phyloP scores from a whole-genome alignment of 2,329 filamentous ascomycete species.

The Fusarium pseudograminearum region DNA sequence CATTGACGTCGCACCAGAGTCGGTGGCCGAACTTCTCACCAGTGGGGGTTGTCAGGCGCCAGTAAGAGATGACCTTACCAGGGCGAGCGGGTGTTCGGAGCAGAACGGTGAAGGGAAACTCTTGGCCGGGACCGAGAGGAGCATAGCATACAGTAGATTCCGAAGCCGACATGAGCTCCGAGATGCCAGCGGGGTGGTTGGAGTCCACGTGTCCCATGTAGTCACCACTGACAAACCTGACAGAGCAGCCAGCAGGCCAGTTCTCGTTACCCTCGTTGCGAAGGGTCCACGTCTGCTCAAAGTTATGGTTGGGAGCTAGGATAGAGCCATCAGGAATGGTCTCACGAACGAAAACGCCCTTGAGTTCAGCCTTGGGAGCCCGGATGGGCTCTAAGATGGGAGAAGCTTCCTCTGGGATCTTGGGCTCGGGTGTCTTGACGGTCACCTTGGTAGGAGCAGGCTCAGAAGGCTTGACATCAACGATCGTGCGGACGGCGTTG shows the following conservation, averaged over 20 bases:
- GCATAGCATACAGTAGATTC: constrained; percentile 83
- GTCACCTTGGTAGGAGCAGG: constrained; percentile 35
- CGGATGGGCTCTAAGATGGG: constrained; percentile 37
- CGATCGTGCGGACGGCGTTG: constrained; percentile 75
- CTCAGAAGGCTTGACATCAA: constrained; percentile 75
- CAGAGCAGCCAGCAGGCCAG: constrained; percentile 91
- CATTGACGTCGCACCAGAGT: constrained; percentile 92
- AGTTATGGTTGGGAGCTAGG: constrained; percentile 76
- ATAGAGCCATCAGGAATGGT: constrained; percentile 81
- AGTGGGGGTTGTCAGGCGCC: constrained; percentile 87
- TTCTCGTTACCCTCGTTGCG: constrained; percentile 81
- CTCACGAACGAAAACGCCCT: constrained; percentile 79
- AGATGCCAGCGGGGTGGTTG: constrained; percentile 80
- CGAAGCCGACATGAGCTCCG: constrained; percentile 80
- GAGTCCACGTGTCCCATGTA: constrained; percentile 95
- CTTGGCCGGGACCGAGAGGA: constrained; percentile 78
- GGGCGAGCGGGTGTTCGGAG: constrained; percentile 82
- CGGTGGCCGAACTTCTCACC: constrained; percentile 90
- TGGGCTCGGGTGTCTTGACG: constrained; percentile 19
- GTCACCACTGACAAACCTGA: constrained; percentile 93
- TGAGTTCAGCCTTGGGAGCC: constrained; percentile 52
- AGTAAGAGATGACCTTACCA: constrained; percentile 92
- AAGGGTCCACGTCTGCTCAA: constrained; percentile 92
- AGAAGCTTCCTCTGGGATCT: constrained; percentile 45
- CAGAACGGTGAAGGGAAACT: constrained; percentile 83